Evolutionary conservation across 768 basidiomycete species (phyloP).

Genomic region (Podaxis sp.): DNA sequence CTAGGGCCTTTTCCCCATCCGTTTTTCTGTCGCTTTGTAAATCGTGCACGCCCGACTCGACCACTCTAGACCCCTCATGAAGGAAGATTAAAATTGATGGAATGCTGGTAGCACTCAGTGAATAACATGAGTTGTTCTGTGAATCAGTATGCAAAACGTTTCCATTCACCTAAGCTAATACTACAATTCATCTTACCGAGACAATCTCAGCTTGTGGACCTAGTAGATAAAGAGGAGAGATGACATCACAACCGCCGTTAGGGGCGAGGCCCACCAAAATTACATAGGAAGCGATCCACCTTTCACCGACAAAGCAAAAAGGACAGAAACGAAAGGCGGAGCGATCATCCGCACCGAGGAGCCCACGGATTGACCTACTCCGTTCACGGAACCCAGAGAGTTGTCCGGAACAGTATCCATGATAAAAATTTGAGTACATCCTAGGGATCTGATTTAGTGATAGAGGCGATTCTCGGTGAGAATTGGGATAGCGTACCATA

Average conservation of each 20-base stretch:
- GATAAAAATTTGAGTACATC: constrained; percentile 13
- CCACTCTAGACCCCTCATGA: no score
- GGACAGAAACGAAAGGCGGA: constrained; percentile 49
- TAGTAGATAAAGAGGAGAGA: neutral
- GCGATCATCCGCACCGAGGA: constrained; percentile 39
- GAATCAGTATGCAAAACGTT: no score
- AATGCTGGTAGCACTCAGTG: no score
- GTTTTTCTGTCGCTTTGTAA: no score
- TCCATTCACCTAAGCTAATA: no score
- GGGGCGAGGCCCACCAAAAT: constrained; percentile 24
- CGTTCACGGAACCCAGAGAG: constrained; percentile 10
- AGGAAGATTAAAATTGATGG: no score
- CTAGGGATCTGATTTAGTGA: neutral
- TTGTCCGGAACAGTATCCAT: constrained; percentile 19
- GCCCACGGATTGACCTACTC: constrained; percentile 28
- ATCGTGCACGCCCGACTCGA: no score
- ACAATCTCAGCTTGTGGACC: no score
- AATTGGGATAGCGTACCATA: neutral
- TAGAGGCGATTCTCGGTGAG: neutral
- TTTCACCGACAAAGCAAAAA: constrained; percentile 57
- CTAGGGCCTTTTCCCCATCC: no score
- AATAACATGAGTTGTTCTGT: no score
- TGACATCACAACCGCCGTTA: constrained; percentile 7
- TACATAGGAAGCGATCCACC: constrained; percentile 39
- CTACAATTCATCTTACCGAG: no score